These are phyloP conservation scores for Aspergillus affinis DNA, from an alignment of 495 filamentous ascomycete genomes.

Conservation along the genomic window DNA sequence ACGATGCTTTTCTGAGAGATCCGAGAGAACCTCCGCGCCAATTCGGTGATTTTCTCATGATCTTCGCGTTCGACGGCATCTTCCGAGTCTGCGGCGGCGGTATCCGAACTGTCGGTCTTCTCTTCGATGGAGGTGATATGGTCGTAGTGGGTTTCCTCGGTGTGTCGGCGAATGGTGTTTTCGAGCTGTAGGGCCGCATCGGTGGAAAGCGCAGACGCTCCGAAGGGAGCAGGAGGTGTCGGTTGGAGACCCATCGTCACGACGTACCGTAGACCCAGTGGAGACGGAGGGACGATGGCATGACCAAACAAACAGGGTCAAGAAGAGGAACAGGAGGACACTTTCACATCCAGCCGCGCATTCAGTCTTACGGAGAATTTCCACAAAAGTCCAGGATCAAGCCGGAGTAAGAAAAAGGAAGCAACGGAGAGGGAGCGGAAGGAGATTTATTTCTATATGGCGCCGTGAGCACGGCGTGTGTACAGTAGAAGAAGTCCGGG, in stretches of 20 bases:
- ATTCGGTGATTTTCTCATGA: conserved; percentile 33
- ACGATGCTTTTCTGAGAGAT: conserved; percentile 33
- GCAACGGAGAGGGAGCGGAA: neutral
- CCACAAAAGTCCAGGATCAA: too few relatives aligned
- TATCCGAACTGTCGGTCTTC: conserved; percentile 20
- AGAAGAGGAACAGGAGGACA: neutral
- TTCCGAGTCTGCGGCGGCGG: conserved; percentile 20
- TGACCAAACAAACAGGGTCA: neutral
- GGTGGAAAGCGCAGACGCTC: conserved; percentile 16
- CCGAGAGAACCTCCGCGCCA: conserved; percentile 43
- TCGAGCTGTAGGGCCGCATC: conserved; percentile 6
- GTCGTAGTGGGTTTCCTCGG: conserved; percentile 8
- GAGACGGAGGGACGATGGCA: neutral
- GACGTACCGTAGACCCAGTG: neutral
- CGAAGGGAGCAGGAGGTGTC: conserved; percentile 24
- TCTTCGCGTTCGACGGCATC: conserved; percentile 27
- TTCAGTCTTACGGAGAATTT: neutral
- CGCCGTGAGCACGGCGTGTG: neutral
- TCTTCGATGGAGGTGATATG: conserved; percentile 8
- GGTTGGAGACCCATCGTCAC: conserved; percentile 1
- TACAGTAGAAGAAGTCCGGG: neutral
- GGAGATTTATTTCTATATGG: neutral
- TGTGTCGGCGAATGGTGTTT: conserved; percentile 10
- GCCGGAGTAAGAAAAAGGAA: too few relatives aligned
- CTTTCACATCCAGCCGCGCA: neutral